Evolutionary conservation across 2,329 filamentous ascomycete species (phyloP), one percentile per base, ranked within the genome.

Genomic region (Xylaria digitata): DNA sequence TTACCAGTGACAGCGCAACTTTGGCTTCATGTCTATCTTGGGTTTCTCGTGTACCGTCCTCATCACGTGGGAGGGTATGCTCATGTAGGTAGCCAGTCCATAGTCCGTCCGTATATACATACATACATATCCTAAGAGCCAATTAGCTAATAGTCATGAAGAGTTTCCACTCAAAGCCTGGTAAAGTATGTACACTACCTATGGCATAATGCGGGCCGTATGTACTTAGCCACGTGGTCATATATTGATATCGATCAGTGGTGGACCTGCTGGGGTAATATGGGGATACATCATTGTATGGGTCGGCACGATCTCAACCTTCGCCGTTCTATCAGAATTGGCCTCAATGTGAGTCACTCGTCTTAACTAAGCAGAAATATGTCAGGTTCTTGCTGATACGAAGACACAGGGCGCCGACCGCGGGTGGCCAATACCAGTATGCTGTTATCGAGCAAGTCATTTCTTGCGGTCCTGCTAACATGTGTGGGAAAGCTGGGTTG

Each of bases 181-280:
- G n/a, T 46, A 17, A 46, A 46, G 43, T 46, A 46, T 7, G 43
- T 46, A 11, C 21, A 21, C 19, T 21, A 21, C 9, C 32, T 9
- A 34, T 34, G n/a, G n/a, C 9, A 34, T 3, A 34, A 34, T 34
- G 32, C 32, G 32, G 2, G 9, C 9, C 32, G 6, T 34, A 9
- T 34, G 32, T 34, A 34, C 32, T 9, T 17, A n/a, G n/a, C 43
- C 43, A 46, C 43, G 8, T 19, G 19, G 21, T 19, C 21, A 21
- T 34, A 34, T 3, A 9, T 9, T 34, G 32, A 34, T 34, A 19
- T 23, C 19, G 21, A 21, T 6, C 43, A 68, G 55, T 50, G 68
- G 68, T 7, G 67, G 68, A 7, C 65, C 68, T 43, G 65, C 68
- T 13, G 65, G 62, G 13, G 55, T 68, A 2, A 57, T 66, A 19